Percentiles rank a stretch among this genome's conserved stretches.
Conservation (phyloP, 1,284 basidiomycete genomes). For the Polyporus tsugae region DNA sequence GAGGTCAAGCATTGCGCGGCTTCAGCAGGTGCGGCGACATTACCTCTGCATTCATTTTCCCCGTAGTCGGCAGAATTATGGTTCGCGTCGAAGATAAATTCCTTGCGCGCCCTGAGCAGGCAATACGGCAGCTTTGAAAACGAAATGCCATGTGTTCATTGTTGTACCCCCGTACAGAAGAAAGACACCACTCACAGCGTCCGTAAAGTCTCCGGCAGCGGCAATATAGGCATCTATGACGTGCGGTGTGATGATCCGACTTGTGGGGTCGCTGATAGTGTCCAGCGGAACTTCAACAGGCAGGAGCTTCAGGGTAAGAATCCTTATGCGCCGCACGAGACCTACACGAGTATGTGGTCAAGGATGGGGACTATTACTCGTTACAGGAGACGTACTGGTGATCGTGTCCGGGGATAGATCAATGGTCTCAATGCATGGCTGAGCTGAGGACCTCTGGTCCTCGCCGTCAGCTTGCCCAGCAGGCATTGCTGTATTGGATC, state of each 20-base stretch:
- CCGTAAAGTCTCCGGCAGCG: constrained; percentile 80
- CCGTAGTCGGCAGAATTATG: constrained; percentile 84
- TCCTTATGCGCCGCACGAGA: constrained; percentile 82
- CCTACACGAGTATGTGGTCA: constrained; percentile 50
- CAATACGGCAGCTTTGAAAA: constrained; percentile 70
- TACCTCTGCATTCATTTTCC: constrained; percentile 85
- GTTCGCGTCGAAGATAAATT: constrained; percentile 81
- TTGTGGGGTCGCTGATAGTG: constrained; percentile 69
- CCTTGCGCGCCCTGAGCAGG: constrained; percentile 80
- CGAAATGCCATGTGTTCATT: background rate
- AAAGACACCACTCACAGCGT: constrained; percentile 63
- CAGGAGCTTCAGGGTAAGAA: constrained; percentile 79
- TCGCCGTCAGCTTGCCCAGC: constrained; percentile 40
- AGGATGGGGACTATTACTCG: background rate
- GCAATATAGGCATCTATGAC: constrained; percentile 71
- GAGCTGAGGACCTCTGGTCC: constrained; percentile 53
- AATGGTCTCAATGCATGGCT: constrained; percentile 53
- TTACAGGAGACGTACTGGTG: constrained; percentile 60
- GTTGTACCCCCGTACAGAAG: background rate
- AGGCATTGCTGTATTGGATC: background rate
- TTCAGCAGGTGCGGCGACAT: constrained; percentile 23
- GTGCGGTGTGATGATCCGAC: constrained; percentile 74
- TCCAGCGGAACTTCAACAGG: constrained; percentile 81
- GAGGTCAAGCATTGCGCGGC: background rate
- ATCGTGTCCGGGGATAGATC: constrained; percentile 74